These are phyloP conservation scores for Mucor sp. DNA, from an alignment of 371 early-diverging fungal species.

Conservation along the genomic window DNA sequence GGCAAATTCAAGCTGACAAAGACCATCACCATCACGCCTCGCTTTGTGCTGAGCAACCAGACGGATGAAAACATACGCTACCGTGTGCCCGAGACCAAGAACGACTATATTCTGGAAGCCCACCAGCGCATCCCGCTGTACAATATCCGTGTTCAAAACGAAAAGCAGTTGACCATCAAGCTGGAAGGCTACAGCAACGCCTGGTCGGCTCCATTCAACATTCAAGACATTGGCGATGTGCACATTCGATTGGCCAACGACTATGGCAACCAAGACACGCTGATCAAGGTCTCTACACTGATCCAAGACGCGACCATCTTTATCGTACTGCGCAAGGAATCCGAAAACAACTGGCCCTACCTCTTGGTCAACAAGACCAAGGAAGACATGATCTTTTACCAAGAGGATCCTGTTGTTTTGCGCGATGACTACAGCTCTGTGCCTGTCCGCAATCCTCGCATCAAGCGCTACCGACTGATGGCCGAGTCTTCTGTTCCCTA, in stretches of 20 bases:
- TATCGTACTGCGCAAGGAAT: constrained; percentile 77
- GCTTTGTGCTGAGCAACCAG: constrained; percentile 90
- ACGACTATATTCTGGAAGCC: constrained; percentile 51
- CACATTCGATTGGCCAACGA: constrained; percentile 75
- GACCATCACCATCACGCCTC: constrained; percentile 88
- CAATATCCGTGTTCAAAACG: constrained; percentile 63
- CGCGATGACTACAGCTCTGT: constrained; percentile 36
- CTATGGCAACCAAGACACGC: constrained; percentile 52
- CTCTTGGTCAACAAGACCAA: constrained; percentile 85
- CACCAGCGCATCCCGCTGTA: constrained; percentile 71
- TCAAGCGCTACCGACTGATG: constrained; percentile 61
- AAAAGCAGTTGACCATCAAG: constrained; percentile 71
- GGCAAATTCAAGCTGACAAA: constrained; percentile 78
- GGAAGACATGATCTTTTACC: constrained; percentile 80
- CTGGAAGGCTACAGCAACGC: constrained; percentile 70
- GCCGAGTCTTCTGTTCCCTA: constrained; percentile 76
- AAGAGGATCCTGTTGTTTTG: constrained; percentile 54
- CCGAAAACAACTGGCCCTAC: constrained; percentile 87
- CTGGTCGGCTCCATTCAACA: constrained; percentile 92
- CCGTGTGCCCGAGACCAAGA: constrained; percentile 70
- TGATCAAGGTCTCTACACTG: constrained; percentile 78
- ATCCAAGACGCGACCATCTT: constrained; percentile 91
- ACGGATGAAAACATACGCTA: constrained; percentile 71
- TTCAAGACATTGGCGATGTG: constrained; percentile 85
- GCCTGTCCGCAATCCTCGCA: constrained; percentile 26